Percentiles rank a stretch among this genome's conserved stretches.
phyloP scores from a whole-genome alignment of 176 grass and related monocot species.

The Hordeum marinum region DNA sequence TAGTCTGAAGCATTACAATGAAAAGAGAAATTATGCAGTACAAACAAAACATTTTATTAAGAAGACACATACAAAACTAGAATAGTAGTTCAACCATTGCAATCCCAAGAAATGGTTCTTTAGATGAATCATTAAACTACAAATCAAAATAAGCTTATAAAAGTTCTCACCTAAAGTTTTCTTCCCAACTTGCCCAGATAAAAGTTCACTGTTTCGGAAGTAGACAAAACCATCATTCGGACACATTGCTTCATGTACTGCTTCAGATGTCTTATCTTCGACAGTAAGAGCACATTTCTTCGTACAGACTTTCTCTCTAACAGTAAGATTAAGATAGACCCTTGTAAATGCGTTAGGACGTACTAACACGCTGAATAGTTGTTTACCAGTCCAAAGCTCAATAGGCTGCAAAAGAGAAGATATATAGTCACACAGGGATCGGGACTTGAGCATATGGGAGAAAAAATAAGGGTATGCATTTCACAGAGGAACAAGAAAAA shows the following conservation, averaged over 20 bases:
- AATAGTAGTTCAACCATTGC: neutral
- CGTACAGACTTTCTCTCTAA: constrained; percentile 62
- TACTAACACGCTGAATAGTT: constrained; percentile 86
- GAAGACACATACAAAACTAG: neutral
- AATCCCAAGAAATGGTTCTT: neutral
- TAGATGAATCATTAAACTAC: neutral
- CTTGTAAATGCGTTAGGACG: constrained; percentile 79
- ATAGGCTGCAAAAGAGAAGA: constrained; percentile 64
- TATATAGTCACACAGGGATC: constrained; percentile 5
- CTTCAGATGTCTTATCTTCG: neutral
- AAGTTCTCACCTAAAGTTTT: constrained; percentile 70
- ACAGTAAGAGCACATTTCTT: constrained; percentile 5
- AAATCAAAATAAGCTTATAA: neutral
- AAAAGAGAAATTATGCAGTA: neutral
- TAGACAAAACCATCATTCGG: constrained; percentile 86
- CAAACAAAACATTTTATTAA: neutral
- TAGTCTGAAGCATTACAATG: constrained; percentile 1
- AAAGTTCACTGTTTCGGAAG: constrained; percentile 92
- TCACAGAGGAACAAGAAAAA: constrained; percentile 24
- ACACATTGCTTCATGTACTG: constrained; percentile 62
- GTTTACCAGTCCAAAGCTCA: constrained; percentile 98
- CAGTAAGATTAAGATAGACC: constrained; percentile 85
- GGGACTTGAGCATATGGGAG: constrained; percentile 13
- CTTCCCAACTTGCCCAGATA: constrained; percentile 90
- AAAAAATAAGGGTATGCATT: neutral